Percentiles rank a stretch among this genome's conserved stretches.
Evolutionary conservation across 2,329 filamentous ascomycete genomes (phyloP).

Genomic region (Colletotrichum cereale): DNA sequence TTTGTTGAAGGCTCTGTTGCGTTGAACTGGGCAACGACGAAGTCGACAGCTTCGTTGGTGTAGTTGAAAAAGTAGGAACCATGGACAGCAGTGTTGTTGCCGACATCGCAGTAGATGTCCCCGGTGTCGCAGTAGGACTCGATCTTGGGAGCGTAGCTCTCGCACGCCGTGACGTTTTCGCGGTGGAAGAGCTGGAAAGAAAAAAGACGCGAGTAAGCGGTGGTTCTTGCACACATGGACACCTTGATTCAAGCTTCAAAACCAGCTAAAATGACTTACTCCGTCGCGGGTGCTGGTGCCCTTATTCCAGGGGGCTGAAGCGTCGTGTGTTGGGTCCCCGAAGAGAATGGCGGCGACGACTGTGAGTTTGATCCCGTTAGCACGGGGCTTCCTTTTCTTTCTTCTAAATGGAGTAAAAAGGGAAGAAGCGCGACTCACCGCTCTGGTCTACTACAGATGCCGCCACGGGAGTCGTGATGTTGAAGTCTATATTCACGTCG

Average conservation of each 20-base stretch:
- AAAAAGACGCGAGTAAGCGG: neutral
- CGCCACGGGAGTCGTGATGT: conserved; percentile 44
- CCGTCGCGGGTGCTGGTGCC: conserved; percentile 54
- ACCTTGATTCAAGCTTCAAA: neutral
- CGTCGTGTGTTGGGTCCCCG: conserved; percentile 56
- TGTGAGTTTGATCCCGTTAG: conserved; percentile 43
- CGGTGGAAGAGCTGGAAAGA: conserved; percentile 52
- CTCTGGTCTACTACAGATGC: conserved; percentile 48
- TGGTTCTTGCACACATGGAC: neutral
- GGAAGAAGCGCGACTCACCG: conserved; percentile 45
- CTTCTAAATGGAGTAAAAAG: too few relatives aligned
- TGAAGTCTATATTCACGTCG: conserved; percentile 33
- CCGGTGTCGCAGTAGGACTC: conserved; percentile 57
- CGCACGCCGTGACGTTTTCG: conserved; percentile 50
- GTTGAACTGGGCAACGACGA: conserved; percentile 52
- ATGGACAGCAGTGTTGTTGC: conserved; percentile 48
- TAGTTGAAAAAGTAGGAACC: conserved; percentile 53
- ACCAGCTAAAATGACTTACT: conserved; percentile 46
- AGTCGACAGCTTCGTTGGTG: conserved; percentile 50
- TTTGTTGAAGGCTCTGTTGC: conserved; percentile 18
- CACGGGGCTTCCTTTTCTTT: too few relatives aligned
- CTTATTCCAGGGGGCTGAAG: conserved; percentile 51
- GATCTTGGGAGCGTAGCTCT: conserved; percentile 51
- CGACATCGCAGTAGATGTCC: conserved; percentile 56
- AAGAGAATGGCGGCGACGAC: conserved; percentile 57